Percentiles rank a stretch among this genome's conserved stretches.
Evolutionary conservation across 108 stramenopile species (phyloP).

Genomic region (Pseudonitzschia pungens): DNA sequence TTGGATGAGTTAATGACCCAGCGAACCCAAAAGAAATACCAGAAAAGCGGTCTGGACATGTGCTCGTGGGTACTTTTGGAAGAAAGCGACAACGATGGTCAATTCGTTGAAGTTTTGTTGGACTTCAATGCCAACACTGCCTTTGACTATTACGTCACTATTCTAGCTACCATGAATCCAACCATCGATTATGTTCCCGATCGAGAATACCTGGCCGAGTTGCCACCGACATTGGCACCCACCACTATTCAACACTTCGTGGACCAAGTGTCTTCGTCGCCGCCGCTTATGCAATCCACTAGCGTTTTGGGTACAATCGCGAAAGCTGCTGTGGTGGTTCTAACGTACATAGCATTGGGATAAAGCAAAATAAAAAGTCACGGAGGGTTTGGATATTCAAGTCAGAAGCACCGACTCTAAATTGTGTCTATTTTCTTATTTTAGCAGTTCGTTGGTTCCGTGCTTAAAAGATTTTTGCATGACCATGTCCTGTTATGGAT

Average conservation of each 20-base stretch:
- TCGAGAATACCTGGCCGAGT: background rate
- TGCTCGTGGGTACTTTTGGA: background rate
- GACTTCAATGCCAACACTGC: slow-evolving; percentile 5
- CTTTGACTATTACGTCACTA: background rate
- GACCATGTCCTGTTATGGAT: no score
- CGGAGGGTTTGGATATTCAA: no score
- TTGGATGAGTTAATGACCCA: background rate
- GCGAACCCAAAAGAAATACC: background rate
- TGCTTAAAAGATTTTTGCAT: no score
- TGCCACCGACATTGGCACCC: background rate
- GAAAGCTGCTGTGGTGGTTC: background rate
- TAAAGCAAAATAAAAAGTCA: no score
- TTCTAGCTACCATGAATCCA: background rate
- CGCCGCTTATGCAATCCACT: no score
- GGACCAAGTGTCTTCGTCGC: background rate
- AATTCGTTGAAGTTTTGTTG: background rate
- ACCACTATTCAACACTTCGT: background rate
- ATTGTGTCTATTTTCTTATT: no score
- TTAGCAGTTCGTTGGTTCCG: no score
- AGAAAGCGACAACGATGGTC: background rate
- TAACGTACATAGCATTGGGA: background rate
- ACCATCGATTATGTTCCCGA: slow-evolving; percentile 8
- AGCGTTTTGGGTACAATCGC: background rate
- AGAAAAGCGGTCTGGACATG: background rate
- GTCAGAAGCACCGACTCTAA: no score